Percentiles rank a stretch among this genome's conserved stretches.
phyloP scores from a whole-genome alignment of 2,329 filamentous ascomycete genomes.

The Apiospora rasikravindrae region DNA sequence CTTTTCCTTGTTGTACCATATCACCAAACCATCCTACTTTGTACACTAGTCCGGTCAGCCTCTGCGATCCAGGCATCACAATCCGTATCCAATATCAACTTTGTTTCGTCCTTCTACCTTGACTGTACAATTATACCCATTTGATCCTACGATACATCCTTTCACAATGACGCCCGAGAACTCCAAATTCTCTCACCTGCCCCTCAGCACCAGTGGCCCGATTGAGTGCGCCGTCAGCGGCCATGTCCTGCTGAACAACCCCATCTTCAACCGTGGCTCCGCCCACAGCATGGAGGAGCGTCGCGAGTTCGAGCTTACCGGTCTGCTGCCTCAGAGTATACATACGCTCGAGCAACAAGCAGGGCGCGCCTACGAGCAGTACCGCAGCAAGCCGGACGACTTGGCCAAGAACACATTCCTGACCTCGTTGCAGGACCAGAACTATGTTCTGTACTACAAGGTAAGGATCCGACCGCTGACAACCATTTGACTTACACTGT shows the following conservation, averaged over 20 bases:
- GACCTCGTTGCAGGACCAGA: conserved; percentile 84
- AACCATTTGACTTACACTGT: neutral
- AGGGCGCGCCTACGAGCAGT: conserved; percentile 81
- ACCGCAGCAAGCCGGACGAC: conserved; percentile 63
- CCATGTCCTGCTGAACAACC: conserved; percentile 63
- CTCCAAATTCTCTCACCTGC: conserved; percentile 49
- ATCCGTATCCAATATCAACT: neutral
- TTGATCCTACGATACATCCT: neutral
- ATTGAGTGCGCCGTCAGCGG: conserved; percentile 57
- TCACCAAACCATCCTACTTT: neutral
- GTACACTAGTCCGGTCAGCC: neutral
- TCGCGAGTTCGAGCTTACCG: conserved; percentile 70
- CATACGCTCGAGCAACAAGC: conserved; percentile 80
- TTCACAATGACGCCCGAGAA: conserved; percentile 35
- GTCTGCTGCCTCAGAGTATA: conserved; percentile 73
- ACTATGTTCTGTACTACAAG: conserved; percentile 80
- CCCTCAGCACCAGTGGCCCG: conserved; percentile 53
- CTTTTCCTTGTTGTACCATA: neutral
- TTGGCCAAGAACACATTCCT: conserved; percentile 88
- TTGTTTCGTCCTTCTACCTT: conserved; percentile 1
- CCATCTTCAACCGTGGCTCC: conserved; percentile 83
- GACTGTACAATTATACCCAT: conserved; percentile 4
- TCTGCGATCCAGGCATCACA: neutral
- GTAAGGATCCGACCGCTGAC: conserved; percentile 46
- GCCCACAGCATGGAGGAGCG: conserved; percentile 76